phyloP scores from a whole-genome alignment of 208 protist genomes.

The Trypanosoma platydactyli region DNA sequence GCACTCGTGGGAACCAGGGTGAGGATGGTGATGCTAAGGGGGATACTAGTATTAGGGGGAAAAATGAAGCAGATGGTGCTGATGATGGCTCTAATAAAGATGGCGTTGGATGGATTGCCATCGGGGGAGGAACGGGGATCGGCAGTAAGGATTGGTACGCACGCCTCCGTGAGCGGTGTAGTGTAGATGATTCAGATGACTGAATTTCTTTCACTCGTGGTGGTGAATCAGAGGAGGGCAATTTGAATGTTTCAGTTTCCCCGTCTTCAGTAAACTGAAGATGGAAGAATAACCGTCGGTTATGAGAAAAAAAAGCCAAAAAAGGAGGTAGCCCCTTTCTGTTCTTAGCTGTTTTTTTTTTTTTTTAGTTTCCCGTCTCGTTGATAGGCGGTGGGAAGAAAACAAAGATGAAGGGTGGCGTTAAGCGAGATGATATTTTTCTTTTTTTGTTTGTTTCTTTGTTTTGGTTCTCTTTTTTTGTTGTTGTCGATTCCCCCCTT shows the following conservation, averaged over 20 bases:
- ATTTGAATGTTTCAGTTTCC: not conserved
- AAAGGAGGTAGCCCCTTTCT: too few relatives aligned
- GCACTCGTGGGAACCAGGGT: too few relatives aligned
- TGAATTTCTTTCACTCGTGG: not conserved
- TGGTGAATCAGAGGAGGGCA: not conserved
- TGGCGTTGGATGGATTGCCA: conserved; percentile 35
- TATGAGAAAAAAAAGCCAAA: too few relatives aligned
- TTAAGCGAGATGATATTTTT: too few relatives aligned
- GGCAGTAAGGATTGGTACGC: conserved; percentile 66
- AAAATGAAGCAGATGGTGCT: not conserved
- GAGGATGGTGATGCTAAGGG: not conserved
- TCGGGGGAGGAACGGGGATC: conserved; percentile 33
- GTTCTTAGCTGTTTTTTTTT: too few relatives aligned
- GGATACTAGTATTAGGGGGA: not conserved
- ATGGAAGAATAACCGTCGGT: not conserved
- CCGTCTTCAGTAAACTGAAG: not conserved
- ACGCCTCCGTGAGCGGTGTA: conserved; percentile 37
- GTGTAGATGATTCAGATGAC: conserved; percentile 7
- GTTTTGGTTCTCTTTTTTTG: too few relatives aligned
- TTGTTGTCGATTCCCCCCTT: not conserved
- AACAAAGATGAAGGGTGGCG: too few relatives aligned
- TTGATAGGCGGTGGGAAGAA: too few relatives aligned
- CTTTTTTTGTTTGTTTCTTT: too few relatives aligned
- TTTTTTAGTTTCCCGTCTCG: too few relatives aligned
- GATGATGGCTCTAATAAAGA: not conserved